Evolutionary conservation across 352 stramenopile genomes (phyloP), one percentile per base, ranked within the genome.

Genomic region (Phytophthora idaei): DNA sequence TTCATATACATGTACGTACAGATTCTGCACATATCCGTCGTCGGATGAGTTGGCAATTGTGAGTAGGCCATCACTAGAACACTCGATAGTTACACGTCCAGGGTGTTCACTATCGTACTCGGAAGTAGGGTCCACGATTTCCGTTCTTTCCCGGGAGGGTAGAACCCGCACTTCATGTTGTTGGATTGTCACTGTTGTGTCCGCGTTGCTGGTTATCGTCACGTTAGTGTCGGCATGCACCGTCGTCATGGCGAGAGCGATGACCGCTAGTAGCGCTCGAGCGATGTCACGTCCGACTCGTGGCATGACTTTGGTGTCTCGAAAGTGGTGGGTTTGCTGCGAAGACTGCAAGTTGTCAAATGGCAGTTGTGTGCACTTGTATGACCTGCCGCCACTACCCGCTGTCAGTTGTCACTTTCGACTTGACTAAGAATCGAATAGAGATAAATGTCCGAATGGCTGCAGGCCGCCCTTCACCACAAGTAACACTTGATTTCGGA

Each of bases 21-120:
- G 44, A 55, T 55, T 15, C 32, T 44, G 29, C 29, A 55, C 31
- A 15, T 44, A 55, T 29, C 48, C 31, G 48, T 55, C 15, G 31
- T 55, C 48, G n/a, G 48, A 55, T 55, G 48, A 55, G 48, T 42
- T 55, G 29, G 48, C 15, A 44, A 55, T 7, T 2, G 48, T 55
- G 48, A 55, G 4, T 9, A 41, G 10, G 12, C 47, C 7, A 55
- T 31, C 31, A 44, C 29, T 10, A 44, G 47, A 27, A 53, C 31
- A 55, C n/a, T 15, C 48, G n/a, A 55, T 31, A 8, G 48, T 55
- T 55, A 55, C 14, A 28, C 28, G 27, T 41, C 47, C 47, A 27
- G 47, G 48, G 27, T 52, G 46, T 25, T 52, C 32, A 52, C 21
- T 52, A 27, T 52, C 5, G 21, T 21, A 21, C 21, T 21, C 21